A percentile compares a stretch with the other conserved stretches of the same genome.
phyloP scores from a whole-genome alignment of 2,329 filamentous ascomycete species.

The Trichoderma harzianum region DNA sequence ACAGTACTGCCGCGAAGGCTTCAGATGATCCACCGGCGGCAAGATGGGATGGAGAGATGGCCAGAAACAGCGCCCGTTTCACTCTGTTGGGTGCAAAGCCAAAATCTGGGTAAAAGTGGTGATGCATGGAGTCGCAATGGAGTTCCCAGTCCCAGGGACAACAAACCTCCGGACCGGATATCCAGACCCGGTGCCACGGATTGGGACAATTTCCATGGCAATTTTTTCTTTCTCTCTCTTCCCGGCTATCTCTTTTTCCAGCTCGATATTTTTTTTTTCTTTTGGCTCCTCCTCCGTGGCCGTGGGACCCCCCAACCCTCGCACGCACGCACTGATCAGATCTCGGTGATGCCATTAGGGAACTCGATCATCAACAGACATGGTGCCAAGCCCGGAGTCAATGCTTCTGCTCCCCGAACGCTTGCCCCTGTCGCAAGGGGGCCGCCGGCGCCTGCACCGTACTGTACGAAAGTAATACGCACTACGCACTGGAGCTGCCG shows the following conservation, averaged over 20 bases:
- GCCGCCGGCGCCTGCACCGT: neutral
- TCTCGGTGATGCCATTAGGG: slow-evolving; percentile 1
- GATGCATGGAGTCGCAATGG: neutral
- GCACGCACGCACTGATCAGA: neutral
- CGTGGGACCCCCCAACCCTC: neutral
- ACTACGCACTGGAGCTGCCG: neutral
- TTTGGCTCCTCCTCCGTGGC: neutral
- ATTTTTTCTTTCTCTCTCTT: neutral
- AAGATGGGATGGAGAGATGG: slow-evolving; percentile 8
- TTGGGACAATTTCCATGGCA: neutral
- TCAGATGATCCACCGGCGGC: neutral
- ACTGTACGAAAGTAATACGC: neutral
- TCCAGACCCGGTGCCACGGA: neutral
- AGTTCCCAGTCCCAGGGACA: neutral
- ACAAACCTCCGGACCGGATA: neutral
- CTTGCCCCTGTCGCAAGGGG: slow-evolving; percentile 12
- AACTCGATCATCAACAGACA: slow-evolving; percentile 1
- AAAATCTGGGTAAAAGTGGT: neutral
- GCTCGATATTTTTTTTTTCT: neutral
- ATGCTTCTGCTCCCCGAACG: slow-evolving; percentile 12
- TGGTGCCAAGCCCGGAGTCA: slow-evolving; percentile 6
- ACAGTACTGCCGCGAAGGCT: neutral
- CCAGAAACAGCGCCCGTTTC: slow-evolving; percentile 3
- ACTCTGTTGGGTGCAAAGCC: neutral
- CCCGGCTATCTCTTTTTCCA: neutral